Evolutionary conservation across 805 yeast genomes (phyloP).

Genomic region (Candida glaebosa): DNA sequence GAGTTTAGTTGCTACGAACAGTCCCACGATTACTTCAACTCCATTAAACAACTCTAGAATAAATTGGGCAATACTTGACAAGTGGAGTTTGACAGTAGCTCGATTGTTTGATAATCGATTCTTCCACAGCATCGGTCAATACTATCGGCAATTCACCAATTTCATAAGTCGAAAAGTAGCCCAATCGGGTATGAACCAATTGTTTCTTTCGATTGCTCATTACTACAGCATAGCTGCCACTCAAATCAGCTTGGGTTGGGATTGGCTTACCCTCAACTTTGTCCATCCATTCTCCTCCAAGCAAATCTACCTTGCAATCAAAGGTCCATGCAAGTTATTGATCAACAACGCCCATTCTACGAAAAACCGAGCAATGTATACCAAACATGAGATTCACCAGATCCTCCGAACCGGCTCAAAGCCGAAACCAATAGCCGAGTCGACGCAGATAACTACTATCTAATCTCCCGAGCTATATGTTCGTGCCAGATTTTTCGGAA

Average conservation of each 20-base stretch:
- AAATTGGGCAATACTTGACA: neutral
- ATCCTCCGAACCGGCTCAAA: slow-evolving; percentile 4
- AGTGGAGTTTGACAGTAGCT: neutral
- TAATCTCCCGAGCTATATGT: too few species aligned
- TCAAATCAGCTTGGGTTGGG: neutral
- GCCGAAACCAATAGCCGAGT: too few species aligned
- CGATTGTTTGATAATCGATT: neutral
- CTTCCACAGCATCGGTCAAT: neutral
- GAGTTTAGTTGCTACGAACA: slow-evolving; percentile 35
- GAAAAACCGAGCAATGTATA: slow-evolving; percentile 11
- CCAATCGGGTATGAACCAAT: neutral
- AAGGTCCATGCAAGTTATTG: slow-evolving; percentile 26
- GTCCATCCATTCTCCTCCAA: slow-evolving; percentile 10
- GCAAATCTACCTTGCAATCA: slow-evolving; percentile 18
- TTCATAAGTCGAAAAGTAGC: neutral
- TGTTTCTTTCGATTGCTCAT: neutral
- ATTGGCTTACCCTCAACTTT: slow-evolving; percentile 10
- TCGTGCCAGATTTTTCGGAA: neutral
- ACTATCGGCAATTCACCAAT: neutral
- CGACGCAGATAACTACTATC: too few species aligned
- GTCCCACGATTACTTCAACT: neutral
- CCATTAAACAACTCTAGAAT: neutral
- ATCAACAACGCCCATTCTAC: slow-evolving; percentile 16
- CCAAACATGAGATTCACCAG: slow-evolving; percentile 14
- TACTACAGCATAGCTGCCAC: too few species aligned